Conservation (phyloP, 495 filamentous ascomycete species). For the Xylaria bambusicola region DNA sequence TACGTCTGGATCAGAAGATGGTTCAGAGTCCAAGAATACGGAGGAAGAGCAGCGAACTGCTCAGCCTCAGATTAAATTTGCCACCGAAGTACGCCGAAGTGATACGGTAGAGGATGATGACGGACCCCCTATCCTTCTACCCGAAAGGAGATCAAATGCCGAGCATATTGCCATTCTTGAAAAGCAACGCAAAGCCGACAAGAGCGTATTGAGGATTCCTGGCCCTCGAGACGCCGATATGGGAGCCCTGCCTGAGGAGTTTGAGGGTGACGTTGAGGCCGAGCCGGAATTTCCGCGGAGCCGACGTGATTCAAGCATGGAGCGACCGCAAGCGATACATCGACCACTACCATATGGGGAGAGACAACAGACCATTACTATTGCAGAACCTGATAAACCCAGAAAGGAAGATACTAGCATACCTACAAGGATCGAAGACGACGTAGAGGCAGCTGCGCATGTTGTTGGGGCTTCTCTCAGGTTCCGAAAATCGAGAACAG, state of each 20-base stretch:
- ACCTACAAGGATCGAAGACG: conserved; percentile 38
- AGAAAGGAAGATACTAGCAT: conserved; percentile 30
- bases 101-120: conserved; percentile 37
- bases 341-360: conserved; percentile 36
- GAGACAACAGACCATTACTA: conserved; percentile 61
- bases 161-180: conserved; percentile 86
- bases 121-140: conserved; percentile 42
- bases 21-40: conserved; percentile 18
- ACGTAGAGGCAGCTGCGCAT: conserved; percentile 36
- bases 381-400: conserved; percentile 58
- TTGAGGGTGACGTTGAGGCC: conserved; percentile 31
- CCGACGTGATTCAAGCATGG: conserved; percentile 28
- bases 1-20: conserved; percentile 30
- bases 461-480: conserved; percentile 34
- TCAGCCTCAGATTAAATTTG: conserved; percentile 60
- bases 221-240: conserved; percentile 84
- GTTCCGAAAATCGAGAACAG: conserved; percentile 38
- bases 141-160: conserved; percentile 62
- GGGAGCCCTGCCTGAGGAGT: conserved; percentile 66
- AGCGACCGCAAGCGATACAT: conserved; percentile 19
- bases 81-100: conserved; percentile 57
- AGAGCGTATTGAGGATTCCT: conserved; percentile 78
- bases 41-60: conserved; percentile 15
- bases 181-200: conserved; percentile 74
- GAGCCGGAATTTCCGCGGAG: conserved; percentile 19